Conservation (phyloP, 352 stramenopile genomes). For the Phytophthora parvispora region DNA sequence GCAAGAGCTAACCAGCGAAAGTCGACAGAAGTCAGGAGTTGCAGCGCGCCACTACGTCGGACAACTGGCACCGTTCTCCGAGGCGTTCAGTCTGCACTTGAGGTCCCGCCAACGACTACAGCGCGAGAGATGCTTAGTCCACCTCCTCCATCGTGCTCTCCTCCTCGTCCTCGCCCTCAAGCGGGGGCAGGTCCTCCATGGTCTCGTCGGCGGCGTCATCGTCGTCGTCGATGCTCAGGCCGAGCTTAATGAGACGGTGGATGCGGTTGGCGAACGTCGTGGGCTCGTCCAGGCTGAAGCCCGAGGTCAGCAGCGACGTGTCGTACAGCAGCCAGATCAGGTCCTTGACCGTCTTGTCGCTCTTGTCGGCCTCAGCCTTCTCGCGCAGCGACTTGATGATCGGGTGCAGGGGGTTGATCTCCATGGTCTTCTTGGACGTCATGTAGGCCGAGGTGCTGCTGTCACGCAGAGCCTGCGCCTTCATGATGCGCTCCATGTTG, state of each 20-base stretch:
- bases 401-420: slow-evolving; percentile 99
- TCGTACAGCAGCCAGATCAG: slow-evolving; percentile 99
- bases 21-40: background rate
- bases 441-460: slow-evolving; percentile 98
- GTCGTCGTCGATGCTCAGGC: slow-evolving; percentile 99
- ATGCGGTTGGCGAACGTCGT: slow-evolving; percentile 99
- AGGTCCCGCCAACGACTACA: slow-evolving; percentile 15
- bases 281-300: slow-evolving; percentile 99
- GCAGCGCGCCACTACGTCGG: background rate
- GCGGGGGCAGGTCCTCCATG: slow-evolving; percentile 97
- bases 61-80: background rate
- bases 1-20: slow-evolving; percentile 35
- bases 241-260: slow-evolving; percentile 99
- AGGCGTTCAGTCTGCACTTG: slow-evolving; percentile 8
- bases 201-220: slow-evolving; percentile 95
- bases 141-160: slow-evolving; percentile 99
- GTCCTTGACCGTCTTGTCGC: slow-evolving; percentile 99
- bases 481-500: slow-evolving; percentile 99
- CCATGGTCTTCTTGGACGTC: slow-evolving; percentile 99
- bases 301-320: slow-evolving; percentile 98
- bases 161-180: slow-evolving; percentile 97
- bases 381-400: slow-evolving; percentile 99
- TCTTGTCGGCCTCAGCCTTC: slow-evolving; percentile 99
- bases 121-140: slow-evolving; percentile 88
- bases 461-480: slow-evolving; percentile 99